phyloP scores from a whole-genome alignment of 306 rosid genomes.

The Trifolium repens region DNA sequence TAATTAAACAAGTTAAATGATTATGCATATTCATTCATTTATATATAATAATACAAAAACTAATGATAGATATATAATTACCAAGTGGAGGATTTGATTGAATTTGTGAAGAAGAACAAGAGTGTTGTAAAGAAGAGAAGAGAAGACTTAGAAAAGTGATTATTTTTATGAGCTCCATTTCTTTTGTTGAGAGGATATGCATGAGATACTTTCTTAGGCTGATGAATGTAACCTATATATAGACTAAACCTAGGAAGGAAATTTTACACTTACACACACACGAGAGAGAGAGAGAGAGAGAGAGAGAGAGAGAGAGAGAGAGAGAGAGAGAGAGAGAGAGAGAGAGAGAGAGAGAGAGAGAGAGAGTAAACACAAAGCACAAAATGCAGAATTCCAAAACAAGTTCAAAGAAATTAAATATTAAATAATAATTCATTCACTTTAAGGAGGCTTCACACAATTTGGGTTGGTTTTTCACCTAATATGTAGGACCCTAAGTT shows the following conservation, averaged over 20 bases:
- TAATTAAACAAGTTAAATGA: not conserved
- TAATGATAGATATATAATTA: slow-evolving; percentile 6
- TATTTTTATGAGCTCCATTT: slow-evolving; percentile 48
- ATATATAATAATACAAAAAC: too few species aligned
- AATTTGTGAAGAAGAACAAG: slow-evolving; percentile 53
- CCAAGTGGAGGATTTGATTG: slow-evolving; percentile 50
- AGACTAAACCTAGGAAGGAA: slow-evolving; percentile 30
- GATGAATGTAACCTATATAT: slow-evolving; percentile 47
- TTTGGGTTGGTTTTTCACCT: slow-evolving; percentile 60
- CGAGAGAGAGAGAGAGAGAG: slow-evolving; percentile 39
- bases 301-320: slow-evolving; percentile 32
- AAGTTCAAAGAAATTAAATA: slow-evolving; percentile 38
- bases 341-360: slow-evolving; percentile 30
- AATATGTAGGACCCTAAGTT: slow-evolving; percentile 50
- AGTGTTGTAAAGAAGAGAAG: slow-evolving; percentile 46
- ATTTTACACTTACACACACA: not conserved
- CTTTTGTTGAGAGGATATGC: slow-evolving; percentile 26
- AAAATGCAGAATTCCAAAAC: slow-evolving; percentile 70
- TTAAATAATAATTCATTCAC: slow-evolving; percentile 41
- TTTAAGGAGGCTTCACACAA: slow-evolving; percentile 54
- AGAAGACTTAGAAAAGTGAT: slow-evolving; percentile 41
- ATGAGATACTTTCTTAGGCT: slow-evolving; percentile 34
- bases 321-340: slow-evolving; percentile 33
- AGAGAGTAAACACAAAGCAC: slow-evolving; percentile 37
- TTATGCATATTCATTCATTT: too few species aligned